Conservation (phyloP, 192 early-diverging fungal species). For the Backusella liffmaniae region DNA sequence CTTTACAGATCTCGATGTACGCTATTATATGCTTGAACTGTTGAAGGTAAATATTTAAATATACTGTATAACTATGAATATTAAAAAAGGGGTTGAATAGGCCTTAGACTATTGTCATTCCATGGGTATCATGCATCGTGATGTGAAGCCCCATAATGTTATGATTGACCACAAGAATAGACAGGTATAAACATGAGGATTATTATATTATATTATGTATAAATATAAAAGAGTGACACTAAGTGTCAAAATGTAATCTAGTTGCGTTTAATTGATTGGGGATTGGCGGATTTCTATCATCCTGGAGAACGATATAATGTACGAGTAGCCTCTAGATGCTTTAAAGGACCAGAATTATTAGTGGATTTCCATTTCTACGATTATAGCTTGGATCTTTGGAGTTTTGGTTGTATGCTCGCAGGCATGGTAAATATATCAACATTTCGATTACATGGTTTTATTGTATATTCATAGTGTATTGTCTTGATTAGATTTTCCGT, state of each 20-base stretch:
- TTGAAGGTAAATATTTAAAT: constrained; percentile 62
- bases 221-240: not conserved
- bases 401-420: constrained; percentile 98
- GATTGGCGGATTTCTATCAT: constrained; percentile 98
- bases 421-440: constrained; percentile 72
- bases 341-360: constrained; percentile 97
- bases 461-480: not conserved
- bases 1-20: constrained; percentile 93
- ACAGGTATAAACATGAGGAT: constrained; percentile 33
- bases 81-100: constrained; percentile 30
- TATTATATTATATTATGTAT: not conserved
- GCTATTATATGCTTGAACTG: constrained; percentile 96
- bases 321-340: constrained; percentile 96
- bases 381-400: constrained; percentile 99
- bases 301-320: constrained; percentile 97
- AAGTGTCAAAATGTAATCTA: constrained; percentile 23
- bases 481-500: constrained; percentile 80
- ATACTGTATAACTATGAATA: not conserved
- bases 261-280: constrained; percentile 98
- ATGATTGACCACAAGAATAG: constrained; percentile 99
- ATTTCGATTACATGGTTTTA: not conserved
- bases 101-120: constrained; percentile 98
- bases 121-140: constrained; percentile 98
- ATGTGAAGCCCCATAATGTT: constrained; percentile 99
- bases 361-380: constrained; percentile 99